Evolutionary conservation across 495 filamentous ascomycete genomes (phyloP), one percentile per base, ranked within the genome.

Genomic region (Sporormia fimetaria): DNA sequence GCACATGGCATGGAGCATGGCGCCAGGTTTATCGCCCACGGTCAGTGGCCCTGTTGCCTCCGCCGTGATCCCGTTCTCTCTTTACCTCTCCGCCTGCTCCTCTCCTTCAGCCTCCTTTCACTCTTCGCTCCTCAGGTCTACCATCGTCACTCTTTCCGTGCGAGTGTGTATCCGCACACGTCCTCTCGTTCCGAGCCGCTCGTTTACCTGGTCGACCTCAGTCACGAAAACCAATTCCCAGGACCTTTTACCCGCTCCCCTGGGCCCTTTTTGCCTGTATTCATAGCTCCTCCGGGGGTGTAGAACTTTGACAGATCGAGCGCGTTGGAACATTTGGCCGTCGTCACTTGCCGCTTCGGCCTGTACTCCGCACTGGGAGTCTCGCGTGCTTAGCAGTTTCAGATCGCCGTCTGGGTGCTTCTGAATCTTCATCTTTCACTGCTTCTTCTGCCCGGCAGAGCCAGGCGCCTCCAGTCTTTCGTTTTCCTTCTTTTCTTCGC

Each of bases 401-500:
- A n/a, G n/a, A n/a, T n/a, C n/a, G n/a, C 5, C 14, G 21, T 15
- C 5, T 15, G 15, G 31, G 12, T 34, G n/a, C 4, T 15, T 11
- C 4, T 34, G 17, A 4, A 17, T 49, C 43, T 43, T 27, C 25
- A 18, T 29, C 33, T 6, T 9, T 27, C 8, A 20, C n/a, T 20
- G 40, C 35, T 6, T 23, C 26, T 7, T 21, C 14, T 2, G 20
- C 6, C n/a, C 1, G 41, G n/a, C n/a, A n/a, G 47, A 22, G 47
- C 41, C 31, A 17, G 47, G 35, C 21, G 40, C n/a, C 40, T 51
- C 36, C 28, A 33, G 33, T 32, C 40, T 33, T 43, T 39, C 40
- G 21, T 44, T 45, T 2, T 18, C 12, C 1, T 29, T 7, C 25
- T 27, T 27, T 24, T 2, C 3, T 2, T 2, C 6, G 4, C 21